These are phyloP conservation scores for Boletus reticulatus DNA, from an alignment of 768 basidiomycete species.

Conservation along the genomic window DNA sequence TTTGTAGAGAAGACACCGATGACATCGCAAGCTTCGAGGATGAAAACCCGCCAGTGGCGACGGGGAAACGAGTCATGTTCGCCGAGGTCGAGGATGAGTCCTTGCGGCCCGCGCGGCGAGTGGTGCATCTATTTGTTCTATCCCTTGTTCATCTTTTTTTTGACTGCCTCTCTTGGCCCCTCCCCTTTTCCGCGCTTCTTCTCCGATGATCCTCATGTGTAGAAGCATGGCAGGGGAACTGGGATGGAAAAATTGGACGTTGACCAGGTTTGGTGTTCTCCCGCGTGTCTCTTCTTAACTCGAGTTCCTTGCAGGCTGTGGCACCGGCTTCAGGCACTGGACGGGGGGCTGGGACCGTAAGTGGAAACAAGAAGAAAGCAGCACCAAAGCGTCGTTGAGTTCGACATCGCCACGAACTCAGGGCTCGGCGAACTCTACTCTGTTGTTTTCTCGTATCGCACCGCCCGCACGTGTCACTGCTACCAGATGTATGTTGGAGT, in stretches of 20 bases:
- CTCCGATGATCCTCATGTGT: not conserved
- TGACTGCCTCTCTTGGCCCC: not conserved
- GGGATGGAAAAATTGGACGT: slow-evolving; percentile 11
- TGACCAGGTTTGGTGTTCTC: slow-evolving; percentile 23
- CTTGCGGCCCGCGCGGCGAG: slow-evolving; percentile 27
- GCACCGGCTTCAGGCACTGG: slow-evolving; percentile 1
- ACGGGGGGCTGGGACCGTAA: not conserved
- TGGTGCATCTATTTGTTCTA: slow-evolving; percentile 14
- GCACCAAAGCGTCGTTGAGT: slow-evolving; percentile 24
- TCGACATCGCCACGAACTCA: not conserved
- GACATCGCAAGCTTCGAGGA: slow-evolving; percentile 27
- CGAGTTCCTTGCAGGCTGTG: slow-evolving; percentile 3
- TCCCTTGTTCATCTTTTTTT: not conserved
- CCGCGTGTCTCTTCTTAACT: not conserved
- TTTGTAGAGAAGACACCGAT: slow-evolving; percentile 27
- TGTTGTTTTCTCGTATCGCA: not conserved
- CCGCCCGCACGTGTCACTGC: not conserved
- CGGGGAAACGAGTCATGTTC: slow-evolving; percentile 25
- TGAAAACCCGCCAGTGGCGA: slow-evolving; percentile 12
- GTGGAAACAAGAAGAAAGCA: slow-evolving; percentile 20
- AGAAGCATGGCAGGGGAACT: slow-evolving; percentile 25
- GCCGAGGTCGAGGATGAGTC: slow-evolving; percentile 20
- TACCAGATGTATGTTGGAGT: not conserved
- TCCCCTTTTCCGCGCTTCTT: not conserved
- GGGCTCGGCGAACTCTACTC: not conserved